Base-by-base conservation (phyloP, 495 filamentous ascomycete genomes). In the Astrocystis sublimbata region DNA sequence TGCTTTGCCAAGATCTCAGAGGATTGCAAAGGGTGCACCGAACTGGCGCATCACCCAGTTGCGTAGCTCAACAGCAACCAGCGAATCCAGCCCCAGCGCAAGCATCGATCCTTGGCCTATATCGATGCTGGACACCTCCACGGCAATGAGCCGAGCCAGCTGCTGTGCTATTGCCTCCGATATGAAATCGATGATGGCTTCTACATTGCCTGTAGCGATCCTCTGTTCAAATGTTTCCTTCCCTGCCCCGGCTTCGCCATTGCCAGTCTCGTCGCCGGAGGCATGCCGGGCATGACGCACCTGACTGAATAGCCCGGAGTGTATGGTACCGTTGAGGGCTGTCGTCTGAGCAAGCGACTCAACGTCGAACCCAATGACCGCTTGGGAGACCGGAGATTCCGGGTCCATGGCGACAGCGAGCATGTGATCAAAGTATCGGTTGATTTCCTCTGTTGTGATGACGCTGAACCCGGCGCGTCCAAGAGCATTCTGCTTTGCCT, bases 1-100 rank as follows among this genome's bases (percentile, higher is more conserved):
- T 56, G 53, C 1, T 56, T 38, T 6, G 24, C 10, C 10, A 57
- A 26, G 7, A 70, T 54, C 56, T 70, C 68, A 6, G 59, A 58
- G 3, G 60, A 60, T 38, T 68, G 65, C 21, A 70, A n/a, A 19
- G 2, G 49, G 26, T 12, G 59, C 53, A 7, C 56, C 36, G 51
- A 66, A 61, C 23, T 52, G 49, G 8, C 55, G 53, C 21, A n/a
- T 53, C 17, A 58, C 30, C 55, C 51, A 67, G 47, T 67, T 46
- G 3, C 59, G 63, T 12, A 64, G 42, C 21, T 56, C 57, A 6
- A 67, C 63, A 15, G 60, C 60, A 13, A 52, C 52, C 19, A 60
- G 61, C 8, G 54, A 70, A 35, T 64, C 57, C 1, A 62, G 64
- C 4, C 58, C 64, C 31, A 58, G 24, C 15, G 23, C 28, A 13